A percentile compares a stretch with the other conserved stretches of the same genome.
These are phyloP conservation scores for Ophiostoma angusticollis DNA, from an alignment of 2,329 filamentous ascomycete genomes.

Conservation along the genomic window DNA sequence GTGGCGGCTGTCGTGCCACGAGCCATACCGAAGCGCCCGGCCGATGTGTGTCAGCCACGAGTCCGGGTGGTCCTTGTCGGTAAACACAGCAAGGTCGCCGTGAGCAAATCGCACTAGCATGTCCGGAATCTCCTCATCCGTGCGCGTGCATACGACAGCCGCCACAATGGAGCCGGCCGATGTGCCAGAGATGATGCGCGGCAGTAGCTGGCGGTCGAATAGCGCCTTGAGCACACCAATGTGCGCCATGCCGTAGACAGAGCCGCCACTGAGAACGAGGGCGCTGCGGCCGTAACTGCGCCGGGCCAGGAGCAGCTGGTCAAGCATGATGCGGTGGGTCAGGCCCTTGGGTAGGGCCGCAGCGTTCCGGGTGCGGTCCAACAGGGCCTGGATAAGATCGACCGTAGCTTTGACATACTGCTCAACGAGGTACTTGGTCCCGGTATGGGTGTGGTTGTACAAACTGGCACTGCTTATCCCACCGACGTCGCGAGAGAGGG, in stretches of 20 bases:
- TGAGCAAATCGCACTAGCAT: conserved; percentile 60
- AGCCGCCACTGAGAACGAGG: conserved; percentile 70
- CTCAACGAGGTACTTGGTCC: conserved; percentile 80
- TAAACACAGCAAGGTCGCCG: conserved; percentile 72
- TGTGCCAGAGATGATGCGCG: conserved; percentile 76
- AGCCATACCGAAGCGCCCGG: conserved; percentile 66
- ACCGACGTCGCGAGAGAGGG: conserved; percentile 67
- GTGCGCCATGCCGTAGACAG: conserved; percentile 85
- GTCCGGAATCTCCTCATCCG: conserved; percentile 62
- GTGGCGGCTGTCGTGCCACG: conserved; percentile 74
- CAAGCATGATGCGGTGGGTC: conserved; percentile 47
- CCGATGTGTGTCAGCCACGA: conserved; percentile 55
- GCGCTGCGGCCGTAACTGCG: conserved; percentile 80
- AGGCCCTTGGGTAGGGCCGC: conserved; percentile 36
- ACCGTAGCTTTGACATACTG: conserved; percentile 71
- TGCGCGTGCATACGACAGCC: conserved; percentile 63
- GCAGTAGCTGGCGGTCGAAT: conserved; percentile 61
- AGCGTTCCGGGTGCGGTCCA: conserved; percentile 40
- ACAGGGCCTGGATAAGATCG: conserved; percentile 57
- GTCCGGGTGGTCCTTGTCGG: conserved; percentile 44
- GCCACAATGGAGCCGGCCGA: conserved; percentile 82
- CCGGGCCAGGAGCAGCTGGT: conserved; percentile 57
- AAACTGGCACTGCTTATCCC: conserved; percentile 74
- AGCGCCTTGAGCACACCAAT: conserved; percentile 77
- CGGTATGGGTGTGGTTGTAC: conserved; percentile 73